Base-by-base conservation (phyloP, 176 grass and related monocot species). In the Oryza rufipogon region DNA sequence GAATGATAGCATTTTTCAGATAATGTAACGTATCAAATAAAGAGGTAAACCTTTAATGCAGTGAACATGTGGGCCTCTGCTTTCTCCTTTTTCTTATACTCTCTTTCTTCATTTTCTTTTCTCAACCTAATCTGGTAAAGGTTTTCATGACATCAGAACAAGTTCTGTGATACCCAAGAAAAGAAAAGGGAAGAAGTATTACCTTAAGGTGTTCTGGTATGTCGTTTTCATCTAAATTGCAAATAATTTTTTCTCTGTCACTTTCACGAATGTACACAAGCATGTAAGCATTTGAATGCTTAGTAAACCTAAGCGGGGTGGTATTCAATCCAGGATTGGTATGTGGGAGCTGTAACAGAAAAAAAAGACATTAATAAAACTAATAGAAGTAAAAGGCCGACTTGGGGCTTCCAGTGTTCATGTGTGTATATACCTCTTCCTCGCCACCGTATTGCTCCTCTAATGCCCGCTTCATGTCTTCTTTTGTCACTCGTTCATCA, bases 271-370 rank as follows among this genome's bases (percentile, higher is more conserved):
- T 83, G 13, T 94, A 94, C 20, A 94, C 92, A 66, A 94, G 92
- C 92, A 94, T 94, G 66, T 94, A 94, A 69, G 92, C 92, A 86
- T 94, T 94, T 46, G 92, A 94, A 77, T 92, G 80, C 66, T 94
- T 94, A 26, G 87, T 94, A 86, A 94, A 94, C 73, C 83, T 90
- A 32, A 94, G 64, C 3, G 92, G 92, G 46, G 83, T 81, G 30
- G 83, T 92, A 74, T 94, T 88, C 30, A 92, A 15, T 60, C 92
- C 92, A 41, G 92, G 87, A 64, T 94, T 92, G 44, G 87, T 86
- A 71, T 90, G 92, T 48, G 87, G 92, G 48, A 92, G 81, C 92
- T 94, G 87, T 33, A 83, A 68, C 20, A 46, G 7, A 64, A 76
- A 15, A 78, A 78, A 73, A 73, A 70, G 13, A 51, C 17, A 79